Conservation (phyloP, 176 grass and related monocot genomes). For the Musa schizocarpa region DNA sequence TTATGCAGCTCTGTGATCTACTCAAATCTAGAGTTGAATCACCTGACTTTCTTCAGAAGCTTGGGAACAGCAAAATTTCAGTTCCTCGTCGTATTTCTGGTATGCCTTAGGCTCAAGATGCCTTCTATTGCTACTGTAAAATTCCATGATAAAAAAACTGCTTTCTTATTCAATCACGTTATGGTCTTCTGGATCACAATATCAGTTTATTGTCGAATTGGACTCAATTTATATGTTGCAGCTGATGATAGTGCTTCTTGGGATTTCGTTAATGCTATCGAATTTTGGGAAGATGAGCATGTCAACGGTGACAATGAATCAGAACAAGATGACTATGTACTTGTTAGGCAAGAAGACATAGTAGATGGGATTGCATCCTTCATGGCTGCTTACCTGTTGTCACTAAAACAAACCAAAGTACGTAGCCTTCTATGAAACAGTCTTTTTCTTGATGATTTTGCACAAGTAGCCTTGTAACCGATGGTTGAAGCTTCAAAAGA, state of each 20-base stretch:
- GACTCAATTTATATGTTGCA: neutral
- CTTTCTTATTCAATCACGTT: no score
- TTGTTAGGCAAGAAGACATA: conserved; percentile 27
- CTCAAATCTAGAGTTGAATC: conserved; percentile 25
- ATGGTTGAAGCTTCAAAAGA: no score
- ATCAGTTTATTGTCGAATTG: no score
- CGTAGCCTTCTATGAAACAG: neutral
- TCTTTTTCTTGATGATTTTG: no score
- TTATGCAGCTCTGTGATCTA: conserved; percentile 26
- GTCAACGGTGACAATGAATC: conserved; percentile 2
- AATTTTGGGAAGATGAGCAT: conserved; percentile 17
- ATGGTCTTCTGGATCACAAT: no score
- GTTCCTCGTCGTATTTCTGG: neutral
- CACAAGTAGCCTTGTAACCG: no score
- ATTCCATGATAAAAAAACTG: no score
- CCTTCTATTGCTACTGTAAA: no score
- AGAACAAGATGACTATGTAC: conserved; percentile 20
- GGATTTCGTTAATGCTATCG: conserved; percentile 8
- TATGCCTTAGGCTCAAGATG: neutral
- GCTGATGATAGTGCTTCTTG: conserved; percentile 23
- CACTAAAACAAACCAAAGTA: conserved; percentile 26
- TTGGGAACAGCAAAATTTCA: conserved; percentile 2
- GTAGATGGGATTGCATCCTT: conserved; percentile 21
- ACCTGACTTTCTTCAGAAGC: conserved; percentile 18
- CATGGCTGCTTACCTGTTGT: conserved; percentile 28